Evolutionary conservation across 306 rosid species (phyloP), one percentile per base, ranked within the genome.

Genomic region (Ziziphus jujuba): DNA sequence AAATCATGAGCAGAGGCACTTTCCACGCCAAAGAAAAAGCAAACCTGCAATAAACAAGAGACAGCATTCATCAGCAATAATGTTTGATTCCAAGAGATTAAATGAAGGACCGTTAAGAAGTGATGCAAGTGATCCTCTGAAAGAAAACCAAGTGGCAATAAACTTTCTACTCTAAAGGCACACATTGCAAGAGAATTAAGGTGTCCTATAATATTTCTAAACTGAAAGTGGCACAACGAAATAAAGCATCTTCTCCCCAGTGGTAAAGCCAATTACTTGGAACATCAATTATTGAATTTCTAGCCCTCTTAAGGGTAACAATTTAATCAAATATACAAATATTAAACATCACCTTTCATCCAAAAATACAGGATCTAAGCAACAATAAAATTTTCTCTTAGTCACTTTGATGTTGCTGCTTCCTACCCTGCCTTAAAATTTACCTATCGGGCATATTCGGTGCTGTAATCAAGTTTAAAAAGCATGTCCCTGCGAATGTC

Each of bases 401-500:
- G 21, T 48, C 56, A 20, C 47, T 45, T 59, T n/a, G 28, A 36
- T 58, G 51, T n/a, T n/a, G 14, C n/a, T 19, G 15, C n/a, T 51
- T 28, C 38, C 33, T 5, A 62, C 28, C 31, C 13, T 2, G 61
- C 19, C 28, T 65, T 19, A 69, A 66, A 55, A 75, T 67, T 80
- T 71, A 87, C 96, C 87, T 67, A 72, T 79, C 77, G 73, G 67
- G 83, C 83, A 64, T 68, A 88, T 17, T 63, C 71, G 43, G 59
- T 65, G 83, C 84, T 83, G 75, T 83, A 88, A 23, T 77, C 34
- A 70, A 93, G 89, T 72, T 75, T 82, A 61, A 93, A 90, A 65
- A 95, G 81, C 5, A 74, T 80, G 69, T 79, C 74, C 79, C 79
- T 82, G 63, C 99, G 89, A 53, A 0, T 64, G 63, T 88, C 95